These are phyloP conservation scores for Diaporthe velutina DNA, from an alignment of 2,329 filamentous ascomycete species.

Conservation along the genomic window DNA sequence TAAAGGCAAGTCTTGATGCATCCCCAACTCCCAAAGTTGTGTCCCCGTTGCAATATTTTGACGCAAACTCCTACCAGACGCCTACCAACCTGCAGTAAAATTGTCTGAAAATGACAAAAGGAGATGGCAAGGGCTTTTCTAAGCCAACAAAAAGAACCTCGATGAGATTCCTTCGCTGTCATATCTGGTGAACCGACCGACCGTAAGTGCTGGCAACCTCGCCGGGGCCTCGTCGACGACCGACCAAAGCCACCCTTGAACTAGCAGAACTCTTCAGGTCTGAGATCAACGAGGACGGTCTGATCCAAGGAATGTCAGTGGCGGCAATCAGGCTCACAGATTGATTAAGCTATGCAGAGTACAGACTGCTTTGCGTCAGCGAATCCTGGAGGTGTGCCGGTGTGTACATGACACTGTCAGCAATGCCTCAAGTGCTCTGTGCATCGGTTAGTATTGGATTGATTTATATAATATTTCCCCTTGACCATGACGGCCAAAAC, in stretches of 20 bases:
- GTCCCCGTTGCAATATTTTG: neutral
- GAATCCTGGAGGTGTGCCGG: no score
- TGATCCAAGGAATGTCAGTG: no score
- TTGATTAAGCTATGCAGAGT: no score
- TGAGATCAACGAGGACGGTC: neutral
- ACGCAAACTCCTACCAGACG: neutral
- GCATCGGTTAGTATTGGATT: no score
- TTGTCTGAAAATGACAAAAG: neutral
- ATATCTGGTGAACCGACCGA: no score
- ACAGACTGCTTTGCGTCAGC: no score
- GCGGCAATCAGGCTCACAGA: no score
- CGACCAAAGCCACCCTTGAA: neutral
- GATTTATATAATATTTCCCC: no score
- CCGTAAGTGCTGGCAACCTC: neutral
- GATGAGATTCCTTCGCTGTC: rapidly evolving
- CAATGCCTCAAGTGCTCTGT: no score
- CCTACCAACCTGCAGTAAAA: neutral
- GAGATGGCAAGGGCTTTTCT: neutral
- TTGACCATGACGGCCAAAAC: no score
- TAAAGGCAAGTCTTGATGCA: neutral
- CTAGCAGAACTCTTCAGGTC: neutral
- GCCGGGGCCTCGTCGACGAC: neutral
- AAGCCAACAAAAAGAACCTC: rapidly evolving
- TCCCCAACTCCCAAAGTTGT: rapidly evolving
- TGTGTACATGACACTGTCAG: no score